Percentiles rank a stretch among this genome's conserved stretches.
These are phyloP conservation scores for Tetrapisispora nanseiensis DNA, from an alignment of 805 yeast genomes.

Conservation along the genomic window DNA sequence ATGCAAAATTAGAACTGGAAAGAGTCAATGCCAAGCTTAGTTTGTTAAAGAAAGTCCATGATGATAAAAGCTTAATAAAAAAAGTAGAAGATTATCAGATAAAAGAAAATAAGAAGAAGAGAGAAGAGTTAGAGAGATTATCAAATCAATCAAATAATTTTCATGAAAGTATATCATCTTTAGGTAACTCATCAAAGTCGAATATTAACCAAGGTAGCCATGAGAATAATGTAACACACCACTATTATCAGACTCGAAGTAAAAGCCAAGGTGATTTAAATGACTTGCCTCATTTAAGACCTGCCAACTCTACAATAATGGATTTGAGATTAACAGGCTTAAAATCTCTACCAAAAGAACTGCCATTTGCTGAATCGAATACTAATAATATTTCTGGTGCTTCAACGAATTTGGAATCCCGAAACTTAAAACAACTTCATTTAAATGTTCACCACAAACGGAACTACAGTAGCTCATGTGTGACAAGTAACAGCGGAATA, in stretches of 20 bases:
- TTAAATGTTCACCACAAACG: conserved; percentile 26
- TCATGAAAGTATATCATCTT: conserved; percentile 32
- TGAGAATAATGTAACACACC: conserved; percentile 5
- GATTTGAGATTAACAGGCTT: conserved; percentile 12
- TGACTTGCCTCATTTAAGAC: conserved; percentile 5
- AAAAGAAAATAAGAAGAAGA: conserved; percentile 7
- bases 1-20: conserved; percentile 43
- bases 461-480: conserved; percentile 31
- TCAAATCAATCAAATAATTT: conserved; percentile 28
- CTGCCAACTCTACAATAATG: conserved; percentile 15
- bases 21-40: conserved; percentile 51
- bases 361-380: neutral
- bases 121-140: conserved; percentile 23
- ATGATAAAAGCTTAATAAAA: conserved; percentile 21
- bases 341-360: conserved; percentile 8
- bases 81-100: conserved; percentile 18
- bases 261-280: conserved; percentile 20
- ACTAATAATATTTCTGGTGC: neutral
- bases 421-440: conserved; percentile 15
- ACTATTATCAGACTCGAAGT: conserved; percentile 28
- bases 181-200: neutral
- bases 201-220: neutral
- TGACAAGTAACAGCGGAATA: conserved; percentile 41
- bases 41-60: conserved; percentile 36
- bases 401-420: neutral